A percentile compares a stretch with the other conserved stretches of the same genome.
Evolutionary conservation across 768 basidiomycete genomes (phyloP).

Genomic region (Lactarius tabidus): DNA sequence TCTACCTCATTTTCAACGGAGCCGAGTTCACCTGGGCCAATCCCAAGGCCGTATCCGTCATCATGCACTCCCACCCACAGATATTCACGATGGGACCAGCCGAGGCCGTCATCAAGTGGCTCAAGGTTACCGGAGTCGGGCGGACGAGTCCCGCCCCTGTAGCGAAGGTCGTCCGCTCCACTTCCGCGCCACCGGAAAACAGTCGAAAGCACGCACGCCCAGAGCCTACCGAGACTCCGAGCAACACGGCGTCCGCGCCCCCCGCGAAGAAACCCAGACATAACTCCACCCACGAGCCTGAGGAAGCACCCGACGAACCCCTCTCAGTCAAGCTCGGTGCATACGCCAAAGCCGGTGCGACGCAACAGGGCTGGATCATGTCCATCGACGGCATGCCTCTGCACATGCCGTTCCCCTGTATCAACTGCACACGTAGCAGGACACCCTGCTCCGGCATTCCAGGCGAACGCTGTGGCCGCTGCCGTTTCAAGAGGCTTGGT

Average conservation of each 20-base stretch:
- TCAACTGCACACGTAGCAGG: not conserved
- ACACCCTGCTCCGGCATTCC: slow-evolving; percentile 17
- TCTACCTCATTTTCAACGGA: slow-evolving; percentile 20
- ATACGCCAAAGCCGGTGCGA: slow-evolving; percentile 16
- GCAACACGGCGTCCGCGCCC: slow-evolving; percentile 10
- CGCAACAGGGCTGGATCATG: slow-evolving; percentile 17
- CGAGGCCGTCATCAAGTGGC: slow-evolving; percentile 20
- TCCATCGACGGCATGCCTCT: slow-evolving; percentile 10
- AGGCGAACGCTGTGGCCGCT: slow-evolving; percentile 19
- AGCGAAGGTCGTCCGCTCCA: not conserved
- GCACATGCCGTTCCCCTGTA: slow-evolving; percentile 11
- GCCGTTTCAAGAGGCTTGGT: slow-evolving; percentile 13
- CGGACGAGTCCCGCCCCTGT: not conserved
- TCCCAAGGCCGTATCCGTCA: slow-evolving; percentile 12
- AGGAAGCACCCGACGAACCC: not conserved
- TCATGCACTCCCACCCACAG: not conserved
- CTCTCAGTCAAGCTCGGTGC: slow-evolving; percentile 6
- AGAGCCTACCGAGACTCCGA: not conserved
- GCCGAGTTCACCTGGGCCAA: slow-evolving; percentile 15
- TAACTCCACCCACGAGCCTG: not conserved
- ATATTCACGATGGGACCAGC: slow-evolving; percentile 11
- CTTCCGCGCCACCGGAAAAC: slow-evolving; percentile 1
- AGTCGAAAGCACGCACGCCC: slow-evolving; percentile 5
- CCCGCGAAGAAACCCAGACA: slow-evolving; percentile 6
- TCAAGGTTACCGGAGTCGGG: slow-evolving; percentile 6